Evolutionary conservation across 805 yeast genomes (phyloP).

Genomic region (Jamesozyma gamospora): DNA sequence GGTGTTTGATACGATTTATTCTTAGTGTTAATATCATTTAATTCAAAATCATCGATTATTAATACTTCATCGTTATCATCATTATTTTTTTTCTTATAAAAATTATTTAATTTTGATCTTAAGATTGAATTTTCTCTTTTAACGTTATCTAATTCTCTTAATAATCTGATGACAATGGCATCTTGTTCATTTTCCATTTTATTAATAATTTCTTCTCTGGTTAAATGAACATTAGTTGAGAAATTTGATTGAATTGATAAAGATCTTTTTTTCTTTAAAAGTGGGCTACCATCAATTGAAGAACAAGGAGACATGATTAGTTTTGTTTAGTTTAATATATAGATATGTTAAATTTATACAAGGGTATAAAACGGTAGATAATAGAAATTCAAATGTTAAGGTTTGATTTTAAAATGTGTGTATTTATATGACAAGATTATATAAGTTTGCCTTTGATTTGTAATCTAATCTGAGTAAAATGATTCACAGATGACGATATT

Average conservation of each 20-base stretch:
- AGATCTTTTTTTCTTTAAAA: not conserved
- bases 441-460: too few species aligned
- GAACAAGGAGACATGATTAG: not conserved
- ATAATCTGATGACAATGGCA: constrained; percentile 44
- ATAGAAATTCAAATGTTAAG: too few species aligned
- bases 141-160: constrained; percentile 41
- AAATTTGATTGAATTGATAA: constrained; percentile 9
- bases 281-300: not conserved
- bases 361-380: too few species aligned
- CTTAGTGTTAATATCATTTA: not conserved
- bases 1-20: not conserved
- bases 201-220: constrained; percentile 42
- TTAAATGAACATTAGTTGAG: constrained; percentile 17
- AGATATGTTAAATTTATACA: too few species aligned
- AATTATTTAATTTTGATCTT: constrained; percentile 14
- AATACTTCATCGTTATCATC: constrained; percentile 5
- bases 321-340: too few species aligned
- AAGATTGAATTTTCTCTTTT: constrained; percentile 39
- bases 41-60: constrained; percentile 3
- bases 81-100: constrained; percentile 1
- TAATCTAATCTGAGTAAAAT: too few species aligned
- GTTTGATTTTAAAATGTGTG: not conserved
- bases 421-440: too few species aligned
- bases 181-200: constrained; percentile 58
- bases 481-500: too few species aligned